These are phyloP conservation scores for Syncephalis fuscata DNA, from an alignment of 371 early-diverging fungal genomes.

Conservation along the genomic window DNA sequence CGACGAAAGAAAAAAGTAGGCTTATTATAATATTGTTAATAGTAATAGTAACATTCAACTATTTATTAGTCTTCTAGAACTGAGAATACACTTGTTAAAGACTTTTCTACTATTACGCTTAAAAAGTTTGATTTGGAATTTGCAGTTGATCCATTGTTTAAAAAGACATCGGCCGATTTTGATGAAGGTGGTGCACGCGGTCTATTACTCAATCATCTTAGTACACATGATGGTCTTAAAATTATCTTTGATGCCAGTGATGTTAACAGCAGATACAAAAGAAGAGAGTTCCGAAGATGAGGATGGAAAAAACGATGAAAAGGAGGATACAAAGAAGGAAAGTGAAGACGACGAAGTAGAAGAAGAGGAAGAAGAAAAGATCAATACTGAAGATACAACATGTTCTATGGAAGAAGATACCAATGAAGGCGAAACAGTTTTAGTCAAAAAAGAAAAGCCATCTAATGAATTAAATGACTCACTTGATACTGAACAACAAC, in stretches of 20 bases:
- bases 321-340: conserved; percentile 12
- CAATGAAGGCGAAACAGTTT: too few relatives aligned
- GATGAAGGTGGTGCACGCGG: conserved; percentile 97
- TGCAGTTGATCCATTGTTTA: conserved; percentile 89
- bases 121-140: conserved; percentile 89
- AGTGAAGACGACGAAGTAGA: conserved; percentile 12
- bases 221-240: conserved; percentile 60
- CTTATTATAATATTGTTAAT: background rate
- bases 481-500: too few relatives aligned
- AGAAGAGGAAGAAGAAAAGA: conserved; percentile 8
- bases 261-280: conserved; percentile 23
- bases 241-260: conserved; percentile 91
- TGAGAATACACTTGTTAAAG: conserved; percentile 65
- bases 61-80: conserved; percentile 6
- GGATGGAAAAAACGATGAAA: conserved; percentile 13
- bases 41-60: background rate
- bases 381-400: conserved; percentile 1
- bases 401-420: too few relatives aligned
- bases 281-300: conserved; percentile 13
- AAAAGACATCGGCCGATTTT: conserved; percentile 94
- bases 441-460: too few relatives aligned
- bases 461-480: too few relatives aligned
- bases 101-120: conserved; percentile 52
- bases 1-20: conserved; percentile 15
- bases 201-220: conserved; percentile 72